These are phyloP conservation scores for Acanthamoeba triangularis DNA, from an alignment of 208 protist species.

Conservation along the genomic window DNA sequence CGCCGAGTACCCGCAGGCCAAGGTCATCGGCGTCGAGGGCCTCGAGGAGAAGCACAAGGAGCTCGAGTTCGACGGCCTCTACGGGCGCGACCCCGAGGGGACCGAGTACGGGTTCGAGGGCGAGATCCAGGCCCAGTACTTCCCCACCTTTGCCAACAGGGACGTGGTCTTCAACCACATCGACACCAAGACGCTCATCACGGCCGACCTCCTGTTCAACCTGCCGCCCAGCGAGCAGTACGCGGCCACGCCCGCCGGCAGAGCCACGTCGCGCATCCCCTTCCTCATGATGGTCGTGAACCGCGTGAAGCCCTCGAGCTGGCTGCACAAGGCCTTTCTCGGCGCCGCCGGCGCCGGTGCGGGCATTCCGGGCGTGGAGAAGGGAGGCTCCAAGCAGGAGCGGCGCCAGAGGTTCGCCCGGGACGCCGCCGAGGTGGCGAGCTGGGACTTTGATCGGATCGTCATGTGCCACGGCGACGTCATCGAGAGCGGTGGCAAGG, in stretches of 20 bases:
- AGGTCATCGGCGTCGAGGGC: neutral
- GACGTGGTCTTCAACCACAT: neutral
- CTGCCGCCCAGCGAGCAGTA: neutral
- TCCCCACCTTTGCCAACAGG: neutral
- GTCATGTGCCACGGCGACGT: neutral
- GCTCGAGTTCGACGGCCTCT: neutral
- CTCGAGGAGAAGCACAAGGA: neutral
- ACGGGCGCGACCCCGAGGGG: neutral
- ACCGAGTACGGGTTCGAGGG: neutral
- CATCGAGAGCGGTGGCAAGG: neutral
- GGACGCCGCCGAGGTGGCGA: neutral
- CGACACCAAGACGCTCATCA: neutral
- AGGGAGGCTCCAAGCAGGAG: neutral
- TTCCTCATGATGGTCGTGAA: neutral
- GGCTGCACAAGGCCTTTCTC: neutral
- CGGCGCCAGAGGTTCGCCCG: neutral
- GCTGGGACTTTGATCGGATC: neutral
- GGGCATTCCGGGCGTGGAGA: neutral
- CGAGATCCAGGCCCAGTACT: conserved; percentile 17
- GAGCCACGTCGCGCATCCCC: neutral
- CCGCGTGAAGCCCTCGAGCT: neutral
- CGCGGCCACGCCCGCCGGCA: neutral
- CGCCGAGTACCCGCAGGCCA: neutral
- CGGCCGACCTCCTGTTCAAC: neutral
- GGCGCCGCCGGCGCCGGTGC: neutral